A percentile compares a stretch with the other conserved stretches of the same genome.
phyloP scores from a whole-genome alignment of 176 grass and related monocot species.

The Neostapfia colusana region DNA sequence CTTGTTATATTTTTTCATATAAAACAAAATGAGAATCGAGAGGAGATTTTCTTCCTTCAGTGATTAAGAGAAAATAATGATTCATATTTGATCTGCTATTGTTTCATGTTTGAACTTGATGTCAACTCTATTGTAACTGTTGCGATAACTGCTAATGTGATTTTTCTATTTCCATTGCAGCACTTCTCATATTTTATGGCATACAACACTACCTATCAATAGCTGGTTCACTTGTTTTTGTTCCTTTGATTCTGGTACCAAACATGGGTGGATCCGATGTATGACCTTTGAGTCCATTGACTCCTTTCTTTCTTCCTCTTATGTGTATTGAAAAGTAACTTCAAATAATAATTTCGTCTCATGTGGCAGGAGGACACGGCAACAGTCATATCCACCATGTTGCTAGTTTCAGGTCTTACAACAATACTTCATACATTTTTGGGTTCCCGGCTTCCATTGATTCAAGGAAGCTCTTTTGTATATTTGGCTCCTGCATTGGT shows the following conservation, averaged over 20 bases:
- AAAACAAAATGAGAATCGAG: not conserved
- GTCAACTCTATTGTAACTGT: slow-evolving; percentile 23
- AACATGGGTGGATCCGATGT: slow-evolving; percentile 96
- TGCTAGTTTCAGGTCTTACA: slow-evolving; percentile 84
- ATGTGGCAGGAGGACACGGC: slow-evolving; percentile 87
- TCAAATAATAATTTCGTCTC: slow-evolving; percentile 44
- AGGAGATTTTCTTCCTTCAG: not conserved
- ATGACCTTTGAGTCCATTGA: slow-evolving; percentile 39
- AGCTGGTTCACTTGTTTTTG: slow-evolving; percentile 94
- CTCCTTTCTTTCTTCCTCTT: slow-evolving; percentile 43
- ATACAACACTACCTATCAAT: slow-evolving; percentile 96
- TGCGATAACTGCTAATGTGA: slow-evolving; percentile 9
- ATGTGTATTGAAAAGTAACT: slow-evolving; percentile 23
- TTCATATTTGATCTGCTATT: slow-evolving; percentile 1
- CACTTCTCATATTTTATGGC: slow-evolving; percentile 76
- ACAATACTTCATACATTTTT: slow-evolving; percentile 93
- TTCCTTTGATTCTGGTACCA: slow-evolving; percentile 95
- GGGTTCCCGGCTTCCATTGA: slow-evolving; percentile 86
- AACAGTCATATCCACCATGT: slow-evolving; percentile 90
- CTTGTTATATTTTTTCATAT: not conserved
- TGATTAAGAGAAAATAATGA: not conserved
- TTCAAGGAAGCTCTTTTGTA: slow-evolving; percentile 98
- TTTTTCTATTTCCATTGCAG: slow-evolving; percentile 60
- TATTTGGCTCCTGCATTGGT: slow-evolving; percentile 96
- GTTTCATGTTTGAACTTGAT: slow-evolving; percentile 15